Conservation (phyloP, 345 rosid species). For the Anastatica hierochuntica region DNA sequence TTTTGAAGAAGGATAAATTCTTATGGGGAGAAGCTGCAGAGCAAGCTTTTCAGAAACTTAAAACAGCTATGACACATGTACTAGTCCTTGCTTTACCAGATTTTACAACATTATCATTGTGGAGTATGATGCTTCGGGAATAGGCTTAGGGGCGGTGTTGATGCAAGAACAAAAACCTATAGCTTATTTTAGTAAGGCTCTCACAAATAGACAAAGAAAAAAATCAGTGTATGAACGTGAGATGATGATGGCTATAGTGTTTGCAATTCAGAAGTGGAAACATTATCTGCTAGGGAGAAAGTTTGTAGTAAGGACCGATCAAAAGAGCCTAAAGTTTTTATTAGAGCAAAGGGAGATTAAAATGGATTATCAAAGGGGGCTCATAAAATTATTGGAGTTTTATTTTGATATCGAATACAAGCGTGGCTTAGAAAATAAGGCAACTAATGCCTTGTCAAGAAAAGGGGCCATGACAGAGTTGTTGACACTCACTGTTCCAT, state of each 20-base stretch:
- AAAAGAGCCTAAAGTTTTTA: background rate
- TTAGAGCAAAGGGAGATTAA: background rate
- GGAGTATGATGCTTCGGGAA: background rate
- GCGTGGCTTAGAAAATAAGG: background rate
- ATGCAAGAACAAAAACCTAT: background rate
- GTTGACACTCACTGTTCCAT: background rate
- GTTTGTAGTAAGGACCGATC: background rate
- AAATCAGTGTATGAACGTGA: background rate
- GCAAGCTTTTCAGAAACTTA: background rate
- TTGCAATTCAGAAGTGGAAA: background rate
- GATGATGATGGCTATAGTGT: background rate
- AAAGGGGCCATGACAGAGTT: background rate
- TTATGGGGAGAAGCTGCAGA: background rate
- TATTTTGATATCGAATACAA: background rate
- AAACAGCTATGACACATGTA: background rate
- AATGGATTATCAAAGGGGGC: background rate
- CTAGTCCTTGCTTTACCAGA: background rate
- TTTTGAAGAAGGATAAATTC: background rate
- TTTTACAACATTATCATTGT: background rate
- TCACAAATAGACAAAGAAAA: background rate
- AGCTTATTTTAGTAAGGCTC: background rate
- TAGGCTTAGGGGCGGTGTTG: background rate
- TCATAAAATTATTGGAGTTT: background rate
- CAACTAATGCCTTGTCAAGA: background rate
- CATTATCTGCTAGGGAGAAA: background rate